Conservation (phyloP, 2,329 filamentous ascomycete species). For the Claviceps arundinis region DNA sequence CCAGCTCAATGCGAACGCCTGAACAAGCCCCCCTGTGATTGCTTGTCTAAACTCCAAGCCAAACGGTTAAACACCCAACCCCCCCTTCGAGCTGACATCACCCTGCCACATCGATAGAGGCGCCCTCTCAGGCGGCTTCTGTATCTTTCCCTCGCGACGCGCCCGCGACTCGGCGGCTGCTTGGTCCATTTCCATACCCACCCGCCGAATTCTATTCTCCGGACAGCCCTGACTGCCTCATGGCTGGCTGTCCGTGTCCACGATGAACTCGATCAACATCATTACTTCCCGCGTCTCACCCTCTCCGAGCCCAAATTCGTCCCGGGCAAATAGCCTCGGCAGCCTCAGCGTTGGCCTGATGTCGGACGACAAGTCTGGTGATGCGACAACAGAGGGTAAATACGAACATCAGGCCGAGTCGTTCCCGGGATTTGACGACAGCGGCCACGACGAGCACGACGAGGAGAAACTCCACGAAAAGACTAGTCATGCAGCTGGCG, state of each 20-base stretch:
- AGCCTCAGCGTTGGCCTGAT: constrained; percentile 35
- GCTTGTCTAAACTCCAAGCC: neutral
- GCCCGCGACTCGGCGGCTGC: neutral
- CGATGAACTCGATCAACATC: constrained; percentile 96
- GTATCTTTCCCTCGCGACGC: neutral
- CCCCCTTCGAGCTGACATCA: constrained; percentile 1
- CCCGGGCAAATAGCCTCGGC: constrained; percentile 48
- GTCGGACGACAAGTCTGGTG: constrained; percentile 24
- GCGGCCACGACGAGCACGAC: constrained; percentile 24
- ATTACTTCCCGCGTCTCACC: constrained; percentile 71
- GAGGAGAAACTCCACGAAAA: constrained; percentile 26
- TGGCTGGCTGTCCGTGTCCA: constrained; percentile 43
- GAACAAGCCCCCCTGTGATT: neutral
- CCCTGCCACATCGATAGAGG: neutral
- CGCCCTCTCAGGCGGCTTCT: neutral
- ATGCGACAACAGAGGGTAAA: constrained; percentile 22
- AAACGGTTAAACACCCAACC: neutral
- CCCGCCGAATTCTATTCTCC: neutral
- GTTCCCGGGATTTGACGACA: constrained; percentile 20
- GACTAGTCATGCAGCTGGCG: constrained; percentile 24
- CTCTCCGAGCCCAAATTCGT: constrained; percentile 39
- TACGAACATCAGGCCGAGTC: constrained; percentile 25
- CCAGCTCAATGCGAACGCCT: neutral
- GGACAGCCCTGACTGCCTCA: constrained; percentile 19
- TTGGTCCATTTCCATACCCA: neutral